Percentiles rank a stretch among this genome's conserved stretches.
Evolutionary conservation across 371 early-diverging fungal species (phyloP).

Genomic region (Rhizopus sp.): DNA sequence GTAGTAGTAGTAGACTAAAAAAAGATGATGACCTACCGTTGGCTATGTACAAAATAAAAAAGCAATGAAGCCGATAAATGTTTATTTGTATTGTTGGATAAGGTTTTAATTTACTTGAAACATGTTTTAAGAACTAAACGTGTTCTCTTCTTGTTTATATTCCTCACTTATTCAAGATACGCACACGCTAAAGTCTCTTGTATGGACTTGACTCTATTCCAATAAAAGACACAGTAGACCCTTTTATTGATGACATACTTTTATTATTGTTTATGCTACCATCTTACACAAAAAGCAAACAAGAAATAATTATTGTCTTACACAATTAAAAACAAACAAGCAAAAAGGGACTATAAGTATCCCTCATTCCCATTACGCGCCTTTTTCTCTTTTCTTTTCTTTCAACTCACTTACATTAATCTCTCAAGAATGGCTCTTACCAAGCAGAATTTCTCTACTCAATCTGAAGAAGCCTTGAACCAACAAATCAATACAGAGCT

Average conservation of each 20-base stretch:
- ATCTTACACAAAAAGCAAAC: too few relatives aligned
- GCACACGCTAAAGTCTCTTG: too few relatives aligned
- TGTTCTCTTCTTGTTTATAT: too few relatives aligned
- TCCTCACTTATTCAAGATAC: too few relatives aligned
- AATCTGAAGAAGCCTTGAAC: conserved; percentile 69
- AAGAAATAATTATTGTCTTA: too few relatives aligned
- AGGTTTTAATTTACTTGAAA: too few relatives aligned
- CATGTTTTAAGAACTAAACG: too few relatives aligned
- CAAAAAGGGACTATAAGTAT: neutral
- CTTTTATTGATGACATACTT: too few relatives aligned
- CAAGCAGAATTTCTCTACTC: conserved; percentile 67
- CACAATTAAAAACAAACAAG: conserved; percentile 5
- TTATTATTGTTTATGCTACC: too few relatives aligned
- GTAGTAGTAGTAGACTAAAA: conserved; percentile 10
- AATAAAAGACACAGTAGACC: too few relatives aligned
- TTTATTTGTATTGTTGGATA: too few relatives aligned
- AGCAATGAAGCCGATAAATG: neutral
- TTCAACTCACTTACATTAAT: conserved; percentile 23
- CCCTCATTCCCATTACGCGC: neutral
- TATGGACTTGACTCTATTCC: too few relatives aligned
- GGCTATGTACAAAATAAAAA: conserved; percentile 25
- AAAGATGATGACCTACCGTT: conserved; percentile 42
- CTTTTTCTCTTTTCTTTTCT: conserved; percentile 18
- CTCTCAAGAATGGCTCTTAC: conserved; percentile 55
- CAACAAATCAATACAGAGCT: conserved; percentile 65